phyloP scores from a whole-genome alignment of 2,329 filamentous ascomycete species.

The Ophiostoma fasciatum region DNA sequence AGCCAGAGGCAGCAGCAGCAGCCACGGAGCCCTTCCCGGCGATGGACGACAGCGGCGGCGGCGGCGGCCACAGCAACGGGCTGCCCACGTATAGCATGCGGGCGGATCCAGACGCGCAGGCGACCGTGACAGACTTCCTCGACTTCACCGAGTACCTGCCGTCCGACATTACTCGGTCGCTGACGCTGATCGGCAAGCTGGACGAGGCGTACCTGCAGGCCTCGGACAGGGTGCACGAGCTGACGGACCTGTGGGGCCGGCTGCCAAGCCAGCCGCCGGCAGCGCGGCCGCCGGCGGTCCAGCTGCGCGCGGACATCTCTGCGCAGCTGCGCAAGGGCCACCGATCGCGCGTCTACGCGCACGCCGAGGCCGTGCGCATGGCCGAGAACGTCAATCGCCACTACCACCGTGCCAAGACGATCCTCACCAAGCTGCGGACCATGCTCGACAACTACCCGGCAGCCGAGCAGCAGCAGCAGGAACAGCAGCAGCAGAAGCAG shows the following conservation, averaged over 20 bases:
- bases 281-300: constrained; percentile 31
- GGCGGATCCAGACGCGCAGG: constrained; percentile 51
- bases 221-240: constrained; percentile 38
- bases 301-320: constrained; percentile 46
- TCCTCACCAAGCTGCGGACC: constrained; percentile 41
- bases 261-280: constrained; percentile 34
- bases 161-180: constrained; percentile 49
- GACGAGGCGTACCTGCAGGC: constrained; percentile 43
- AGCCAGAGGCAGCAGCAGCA: not conserved
- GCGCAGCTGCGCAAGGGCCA: constrained; percentile 38
- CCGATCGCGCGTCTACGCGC: constrained; percentile 40
- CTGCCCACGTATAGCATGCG: constrained; percentile 33
- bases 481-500: constrained; percentile 37
- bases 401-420: constrained; percentile 42
- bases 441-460: constrained; percentile 47
- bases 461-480: constrained; percentile 34
- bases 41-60: no score
- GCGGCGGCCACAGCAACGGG: no score
- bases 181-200: constrained; percentile 50
- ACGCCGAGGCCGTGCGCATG: constrained; percentile 49
- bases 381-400: constrained; percentile 48
- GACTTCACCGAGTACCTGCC: constrained; percentile 57
- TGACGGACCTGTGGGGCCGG: constrained; percentile 41
- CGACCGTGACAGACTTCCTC: constrained; percentile 55
- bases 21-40: constrained; percentile 7